Percentiles rank a stretch among this genome's conserved stretches.
Evolutionary conservation across 225 moss, liverwort and hornwort species (phyloP).

Genomic region (Antitrichia curtipendula): DNA sequence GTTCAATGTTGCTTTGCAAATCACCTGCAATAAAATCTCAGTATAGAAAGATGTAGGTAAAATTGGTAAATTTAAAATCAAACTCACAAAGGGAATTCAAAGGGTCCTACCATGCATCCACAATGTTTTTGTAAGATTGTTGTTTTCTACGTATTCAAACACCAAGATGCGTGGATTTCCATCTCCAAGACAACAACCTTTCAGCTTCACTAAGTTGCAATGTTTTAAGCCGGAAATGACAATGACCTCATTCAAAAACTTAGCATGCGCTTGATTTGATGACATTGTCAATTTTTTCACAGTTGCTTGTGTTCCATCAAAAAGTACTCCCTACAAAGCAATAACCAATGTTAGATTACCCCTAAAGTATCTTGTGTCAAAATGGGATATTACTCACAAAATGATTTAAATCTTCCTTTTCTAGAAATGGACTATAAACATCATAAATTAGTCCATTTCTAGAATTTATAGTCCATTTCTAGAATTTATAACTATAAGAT

Average conservation of each 20-base stretch:
- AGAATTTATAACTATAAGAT: neutral
- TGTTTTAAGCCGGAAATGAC: neutral
- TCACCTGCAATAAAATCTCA: neutral
- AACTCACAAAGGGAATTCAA: rapidly evolving
- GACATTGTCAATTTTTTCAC: neutral
- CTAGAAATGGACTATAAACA: too few species aligned
- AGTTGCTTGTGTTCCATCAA: neutral
- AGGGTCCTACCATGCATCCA: neutral
- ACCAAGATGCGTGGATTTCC: neutral
- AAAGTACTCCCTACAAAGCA: neutral
- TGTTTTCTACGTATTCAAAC: neutral
- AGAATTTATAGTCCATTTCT: too few species aligned
- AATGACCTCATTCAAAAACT: neutral
- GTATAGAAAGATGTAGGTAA: neutral
- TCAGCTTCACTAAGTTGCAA: neutral
- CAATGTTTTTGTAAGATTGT: neutral
- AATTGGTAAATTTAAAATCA: neutral
- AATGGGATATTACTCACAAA: neutral
- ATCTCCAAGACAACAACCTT: neutral
- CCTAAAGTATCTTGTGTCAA: neutral
- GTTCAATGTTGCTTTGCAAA: neutral
- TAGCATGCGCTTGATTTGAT: neutral
- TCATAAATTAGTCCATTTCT: too few species aligned
- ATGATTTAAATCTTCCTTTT: rapidly evolving
- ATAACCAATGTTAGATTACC: neutral